A percentile compares a stretch with the other conserved stretches of the same genome.
Conservation (phyloP, 176 grass and related monocot genomes). For the Carex pumila region DNA sequence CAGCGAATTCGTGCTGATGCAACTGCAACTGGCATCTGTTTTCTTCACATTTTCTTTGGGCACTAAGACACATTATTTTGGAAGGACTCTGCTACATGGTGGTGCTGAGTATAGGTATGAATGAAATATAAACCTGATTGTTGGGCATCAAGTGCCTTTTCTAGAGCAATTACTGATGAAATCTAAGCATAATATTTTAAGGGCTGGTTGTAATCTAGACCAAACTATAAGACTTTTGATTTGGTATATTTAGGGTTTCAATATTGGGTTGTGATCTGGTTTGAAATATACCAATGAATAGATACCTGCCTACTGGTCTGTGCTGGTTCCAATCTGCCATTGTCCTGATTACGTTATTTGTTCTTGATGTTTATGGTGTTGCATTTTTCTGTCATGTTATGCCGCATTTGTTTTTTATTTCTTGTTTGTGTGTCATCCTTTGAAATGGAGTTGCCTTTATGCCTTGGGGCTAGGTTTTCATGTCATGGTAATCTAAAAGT, state of each 20-base stretch:
- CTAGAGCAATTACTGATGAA: not conserved
- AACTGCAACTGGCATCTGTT: constrained; percentile 86
- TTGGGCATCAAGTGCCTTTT: not conserved
- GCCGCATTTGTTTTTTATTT: not conserved
- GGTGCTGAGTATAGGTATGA: constrained; percentile 57
- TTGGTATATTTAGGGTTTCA: not conserved
- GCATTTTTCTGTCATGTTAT: not conserved
- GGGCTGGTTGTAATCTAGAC: not conserved
- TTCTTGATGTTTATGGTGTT: not conserved
- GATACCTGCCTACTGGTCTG: not conserved
- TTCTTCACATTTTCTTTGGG: constrained; percentile 95
- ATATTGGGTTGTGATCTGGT: not conserved
- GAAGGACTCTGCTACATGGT: constrained; percentile 87
- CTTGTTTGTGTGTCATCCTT: not conserved
- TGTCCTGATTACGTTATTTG: not conserved
- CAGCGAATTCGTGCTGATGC: constrained; percentile 92
- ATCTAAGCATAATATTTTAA: not conserved
- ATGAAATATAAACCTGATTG: not conserved
- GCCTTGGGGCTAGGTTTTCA: not conserved
- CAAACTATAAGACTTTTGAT: not conserved
- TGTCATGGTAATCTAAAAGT: not conserved
- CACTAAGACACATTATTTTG: constrained; percentile 95
- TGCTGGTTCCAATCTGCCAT: not conserved
- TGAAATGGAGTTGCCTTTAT: not conserved
- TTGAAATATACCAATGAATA: not conserved